Percentiles rank a stretch among this genome's conserved stretches.
Evolutionary conservation across 495 filamentous ascomycete species (phyloP).

Genomic region (Antarctomyces pellizariae): DNA sequence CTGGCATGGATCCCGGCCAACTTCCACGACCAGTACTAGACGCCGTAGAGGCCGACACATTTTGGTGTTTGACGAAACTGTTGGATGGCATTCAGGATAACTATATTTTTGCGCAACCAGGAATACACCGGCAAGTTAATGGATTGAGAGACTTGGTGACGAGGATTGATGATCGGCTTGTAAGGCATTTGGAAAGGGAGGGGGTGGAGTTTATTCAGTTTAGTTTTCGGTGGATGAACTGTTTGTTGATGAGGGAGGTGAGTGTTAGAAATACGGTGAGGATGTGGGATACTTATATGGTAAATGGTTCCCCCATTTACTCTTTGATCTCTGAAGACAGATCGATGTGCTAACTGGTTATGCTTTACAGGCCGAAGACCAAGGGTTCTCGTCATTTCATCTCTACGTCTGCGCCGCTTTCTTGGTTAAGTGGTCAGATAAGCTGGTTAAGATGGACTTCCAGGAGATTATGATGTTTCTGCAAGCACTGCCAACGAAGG

Average conservation of each 20-base stretch:
- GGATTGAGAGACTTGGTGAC: conserved; percentile 72
- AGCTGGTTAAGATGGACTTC: conserved; percentile 92
- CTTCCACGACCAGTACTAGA: conserved; percentile 77
- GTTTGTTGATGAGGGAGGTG: conserved; percentile 89
- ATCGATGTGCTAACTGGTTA: too few relatives aligned
- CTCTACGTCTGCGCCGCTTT: conserved; percentile 97
- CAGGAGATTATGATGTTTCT: conserved; percentile 99
- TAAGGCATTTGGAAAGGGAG: conserved; percentile 71
- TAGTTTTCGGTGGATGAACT: conserved; percentile 99
- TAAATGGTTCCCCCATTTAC: conserved; percentile 17
- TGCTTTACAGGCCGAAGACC: conserved; percentile 64
- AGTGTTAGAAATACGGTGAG: conserved; percentile 86
- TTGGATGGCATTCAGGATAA: conserved; percentile 97
- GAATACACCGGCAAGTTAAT: conserved; percentile 81
- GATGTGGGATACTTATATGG: conserved; percentile 99
- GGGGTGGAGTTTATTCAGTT: conserved; percentile 98
- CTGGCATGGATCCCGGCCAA: conserved; percentile 89
- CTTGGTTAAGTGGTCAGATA: conserved; percentile 94
- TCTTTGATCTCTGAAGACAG: conserved; percentile 3
- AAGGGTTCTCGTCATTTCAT: conserved; percentile 95
- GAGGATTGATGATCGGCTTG: conserved; percentile 64
- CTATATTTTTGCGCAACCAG: conserved; percentile 91
- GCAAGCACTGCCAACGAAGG: conserved; percentile 78
- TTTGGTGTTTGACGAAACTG: conserved; percentile 94
- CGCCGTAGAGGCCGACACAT: conserved; percentile 92